Evolutionary conservation across 306 rosid genomes (phyloP).

Genomic region (Vigna mungo): DNA sequence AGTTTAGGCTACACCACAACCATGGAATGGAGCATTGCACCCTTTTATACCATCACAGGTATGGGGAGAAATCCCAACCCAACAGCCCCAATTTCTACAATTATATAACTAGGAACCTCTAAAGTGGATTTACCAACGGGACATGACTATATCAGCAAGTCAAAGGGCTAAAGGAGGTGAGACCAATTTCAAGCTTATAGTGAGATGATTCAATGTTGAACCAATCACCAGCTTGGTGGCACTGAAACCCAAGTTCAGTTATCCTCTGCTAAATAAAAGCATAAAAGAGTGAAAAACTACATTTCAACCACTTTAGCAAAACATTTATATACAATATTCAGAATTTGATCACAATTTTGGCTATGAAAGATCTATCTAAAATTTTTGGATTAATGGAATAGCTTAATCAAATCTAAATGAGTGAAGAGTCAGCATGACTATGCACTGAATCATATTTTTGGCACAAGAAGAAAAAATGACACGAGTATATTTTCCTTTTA

Average conservation of each 20-base stretch:
- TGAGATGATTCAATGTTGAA: not conserved
- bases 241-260: not conserved
- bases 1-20: not conserved
- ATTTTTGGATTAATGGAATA: constrained; percentile 20
- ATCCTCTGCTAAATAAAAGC: not conserved
- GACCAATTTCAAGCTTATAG: constrained; percentile 10
- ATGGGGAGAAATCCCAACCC: not conserved
- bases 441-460: constrained; percentile 9
- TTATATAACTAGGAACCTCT: not conserved
- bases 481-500: not conserved
- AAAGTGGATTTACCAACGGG: not conserved
- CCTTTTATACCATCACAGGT: not conserved
- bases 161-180: constrained; percentile 1
- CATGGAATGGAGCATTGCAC: not conserved
- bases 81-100: not conserved
- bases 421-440: constrained; percentile 7
- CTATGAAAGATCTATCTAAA: constrained; percentile 14
- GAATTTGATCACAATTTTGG: constrained; percentile 10
- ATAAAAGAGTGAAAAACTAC: constrained; percentile 8
- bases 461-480: not conserved
- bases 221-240: not conserved
- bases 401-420: constrained; percentile 7
- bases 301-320: constrained; percentile 23
- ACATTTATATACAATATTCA: not conserved
- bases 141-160: not conserved